Evolutionary conservation across 345 rosid genomes (phyloP).

Genomic region (Excoecaria agallocha): DNA sequence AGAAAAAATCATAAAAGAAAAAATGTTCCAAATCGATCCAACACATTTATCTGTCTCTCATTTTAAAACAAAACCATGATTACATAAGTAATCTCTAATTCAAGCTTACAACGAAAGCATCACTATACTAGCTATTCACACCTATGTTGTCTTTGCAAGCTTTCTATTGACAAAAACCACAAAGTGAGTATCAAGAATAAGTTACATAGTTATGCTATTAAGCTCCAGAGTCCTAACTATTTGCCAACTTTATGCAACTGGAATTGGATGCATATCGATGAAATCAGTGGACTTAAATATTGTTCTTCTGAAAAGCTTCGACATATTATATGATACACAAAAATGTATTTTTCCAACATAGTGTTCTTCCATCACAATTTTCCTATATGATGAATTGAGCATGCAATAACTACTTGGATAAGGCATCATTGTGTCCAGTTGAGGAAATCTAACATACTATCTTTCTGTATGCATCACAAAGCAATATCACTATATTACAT

Average conservation of each 20-base stretch:
- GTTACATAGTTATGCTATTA: background rate
- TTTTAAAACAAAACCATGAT: background rate
- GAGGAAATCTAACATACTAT: background rate
- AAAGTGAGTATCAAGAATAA: background rate
- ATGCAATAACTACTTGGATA: background rate
- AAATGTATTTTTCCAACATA: background rate
- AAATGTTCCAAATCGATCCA: background rate
- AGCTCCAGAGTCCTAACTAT: background rate
- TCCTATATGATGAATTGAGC: background rate
- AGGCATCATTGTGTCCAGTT: background rate
- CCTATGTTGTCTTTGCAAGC: background rate
- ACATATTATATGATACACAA: background rate
- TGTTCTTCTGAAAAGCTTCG: background rate
- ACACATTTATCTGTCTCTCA: background rate
- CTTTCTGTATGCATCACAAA: background rate
- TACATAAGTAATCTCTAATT: background rate
- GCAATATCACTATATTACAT: background rate
- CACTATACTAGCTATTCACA: background rate
- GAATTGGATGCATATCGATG: background rate
- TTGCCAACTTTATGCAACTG: background rate
- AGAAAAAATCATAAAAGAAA: background rate
- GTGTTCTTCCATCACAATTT: no score
- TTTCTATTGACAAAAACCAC: background rate
- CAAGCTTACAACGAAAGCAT: background rate
- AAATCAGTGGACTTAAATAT: background rate